Evolutionary conservation across 306 rosid species (phyloP).

Genomic region (Cyamopsis tetragonoloba): DNA sequence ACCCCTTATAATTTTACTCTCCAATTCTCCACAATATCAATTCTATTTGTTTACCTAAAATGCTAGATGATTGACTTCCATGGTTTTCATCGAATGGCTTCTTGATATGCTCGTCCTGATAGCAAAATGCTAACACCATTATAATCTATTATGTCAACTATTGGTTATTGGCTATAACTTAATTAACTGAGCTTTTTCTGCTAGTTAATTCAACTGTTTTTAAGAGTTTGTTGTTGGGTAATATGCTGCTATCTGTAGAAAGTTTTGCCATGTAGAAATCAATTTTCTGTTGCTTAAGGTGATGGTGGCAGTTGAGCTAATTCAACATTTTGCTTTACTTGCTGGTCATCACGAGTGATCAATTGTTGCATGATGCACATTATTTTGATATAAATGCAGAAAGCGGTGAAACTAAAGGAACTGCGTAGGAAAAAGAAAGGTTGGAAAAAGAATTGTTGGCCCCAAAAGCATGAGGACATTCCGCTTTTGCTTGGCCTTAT

Average conservation of each 20-base stretch:
- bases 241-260: background rate
- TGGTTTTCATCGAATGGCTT: background rate
- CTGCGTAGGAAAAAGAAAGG: slow-evolving; percentile 64
- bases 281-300: background rate
- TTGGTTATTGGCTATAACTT: background rate
- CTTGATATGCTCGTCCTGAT: background rate
- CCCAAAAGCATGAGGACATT: slow-evolving; percentile 61
- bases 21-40: background rate
- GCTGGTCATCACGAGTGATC: background rate
- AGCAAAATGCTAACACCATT: background rate
- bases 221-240: too few relatives aligned
- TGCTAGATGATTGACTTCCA: background rate
- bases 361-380: background rate
- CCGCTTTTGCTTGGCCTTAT: slow-evolving; percentile 67
- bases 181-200: background rate
- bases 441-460: slow-evolving; percentile 74
- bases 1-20: background rate
- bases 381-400: slow-evolving; percentile 46
- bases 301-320: background rate
- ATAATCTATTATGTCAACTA: background rate
- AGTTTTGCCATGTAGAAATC: background rate
- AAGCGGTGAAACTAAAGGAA: slow-evolving; percentile 69
- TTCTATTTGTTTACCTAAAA: background rate
- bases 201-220: background rate
- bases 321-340: background rate